Conservation (phyloP, 1,284 basidiomycete species). For the Taiwanofungus camphoratus region DNA sequence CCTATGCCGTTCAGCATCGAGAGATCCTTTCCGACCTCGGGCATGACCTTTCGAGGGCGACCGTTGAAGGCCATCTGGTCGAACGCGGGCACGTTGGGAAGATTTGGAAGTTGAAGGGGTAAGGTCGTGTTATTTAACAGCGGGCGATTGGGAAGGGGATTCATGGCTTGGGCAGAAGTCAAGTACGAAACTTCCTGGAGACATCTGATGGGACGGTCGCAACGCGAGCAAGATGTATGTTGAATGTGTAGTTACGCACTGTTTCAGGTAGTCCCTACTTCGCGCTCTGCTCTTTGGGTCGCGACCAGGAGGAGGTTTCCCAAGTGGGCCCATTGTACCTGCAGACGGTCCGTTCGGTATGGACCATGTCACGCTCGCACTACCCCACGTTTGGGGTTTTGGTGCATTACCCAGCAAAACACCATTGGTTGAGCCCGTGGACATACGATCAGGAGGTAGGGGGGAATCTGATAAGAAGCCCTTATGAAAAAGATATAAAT, state of each 20-base stretch:
- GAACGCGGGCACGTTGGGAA: conserved; percentile 68
- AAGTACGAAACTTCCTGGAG: conserved; percentile 97
- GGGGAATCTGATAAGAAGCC: conserved; percentile 52
- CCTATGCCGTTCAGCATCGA: conserved; percentile 57
- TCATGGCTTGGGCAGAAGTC: conserved; percentile 94
- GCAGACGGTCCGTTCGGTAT: conserved; percentile 37
- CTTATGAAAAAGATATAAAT: neutral
- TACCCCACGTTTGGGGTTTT: conserved; percentile 46
- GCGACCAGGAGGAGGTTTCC: conserved; percentile 71
- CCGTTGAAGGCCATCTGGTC: conserved; percentile 70
- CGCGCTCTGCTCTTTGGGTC: conserved; percentile 93
- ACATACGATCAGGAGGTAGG: conserved; percentile 60
- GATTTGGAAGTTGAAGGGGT: conserved; percentile 59
- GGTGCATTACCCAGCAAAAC: conserved; percentile 40
- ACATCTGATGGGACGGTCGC: conserved; percentile 49
- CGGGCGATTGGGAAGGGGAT: conserved; percentile 87
- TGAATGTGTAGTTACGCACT: conserved; percentile 46
- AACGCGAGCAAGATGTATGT: neutral
- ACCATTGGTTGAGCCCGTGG: conserved; percentile 46
- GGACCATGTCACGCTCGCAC: conserved; percentile 27
- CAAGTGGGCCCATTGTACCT: conserved; percentile 41
- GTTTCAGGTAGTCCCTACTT: conserved; percentile 96
- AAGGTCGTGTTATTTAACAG: conserved; percentile 61
- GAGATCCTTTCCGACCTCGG: conserved; percentile 71
- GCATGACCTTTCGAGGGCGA: conserved; percentile 70